phyloP scores from a whole-genome alignment of 768 basidiomycete species.

The Leccinum boreale region DNA sequence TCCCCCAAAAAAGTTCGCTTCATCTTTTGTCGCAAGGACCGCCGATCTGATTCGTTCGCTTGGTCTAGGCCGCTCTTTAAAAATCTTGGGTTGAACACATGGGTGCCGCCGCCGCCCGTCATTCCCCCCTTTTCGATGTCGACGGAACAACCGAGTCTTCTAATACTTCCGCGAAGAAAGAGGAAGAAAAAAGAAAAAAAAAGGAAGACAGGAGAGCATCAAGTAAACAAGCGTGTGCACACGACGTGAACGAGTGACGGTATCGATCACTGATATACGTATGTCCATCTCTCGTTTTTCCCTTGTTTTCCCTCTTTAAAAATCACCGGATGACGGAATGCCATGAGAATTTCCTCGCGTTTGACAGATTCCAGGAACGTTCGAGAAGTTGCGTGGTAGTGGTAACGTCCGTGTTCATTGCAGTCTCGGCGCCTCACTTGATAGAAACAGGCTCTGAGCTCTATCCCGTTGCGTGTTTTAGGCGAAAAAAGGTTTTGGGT shows the following conservation, averaged over 20 bases:
- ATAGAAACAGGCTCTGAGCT: neutral
- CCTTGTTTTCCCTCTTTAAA: neutral
- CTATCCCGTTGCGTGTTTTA: neutral
- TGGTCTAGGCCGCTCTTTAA: neutral
- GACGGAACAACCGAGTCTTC: neutral
- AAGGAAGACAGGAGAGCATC: neutral
- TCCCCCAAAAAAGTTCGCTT: neutral
- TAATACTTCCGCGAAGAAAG: constrained; percentile 11
- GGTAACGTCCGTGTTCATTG: neutral
- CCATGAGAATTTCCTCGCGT: constrained; percentile 6
- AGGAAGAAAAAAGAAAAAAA: neutral
- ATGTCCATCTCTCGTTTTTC: neutral
- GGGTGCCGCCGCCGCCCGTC: neutral
- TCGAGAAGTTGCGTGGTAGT: neutral
- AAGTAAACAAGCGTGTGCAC: neutral
- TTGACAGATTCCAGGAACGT: constrained; percentile 10
- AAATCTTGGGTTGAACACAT: neutral
- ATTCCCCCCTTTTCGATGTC: neutral
- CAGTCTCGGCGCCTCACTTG: neutral
- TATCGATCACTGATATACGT: constrained; percentile 10
- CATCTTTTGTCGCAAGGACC: neutral
- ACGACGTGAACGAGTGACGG: neutral
- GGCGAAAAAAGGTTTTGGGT: neutral
- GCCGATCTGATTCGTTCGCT: neutral
- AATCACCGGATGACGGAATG: constrained; percentile 16